Evolutionary conservation across 2,329 filamentous ascomycete species (phyloP), one percentile per base, ranked within the genome.

Genomic region (Pseudogymnoascus sp.): DNA sequence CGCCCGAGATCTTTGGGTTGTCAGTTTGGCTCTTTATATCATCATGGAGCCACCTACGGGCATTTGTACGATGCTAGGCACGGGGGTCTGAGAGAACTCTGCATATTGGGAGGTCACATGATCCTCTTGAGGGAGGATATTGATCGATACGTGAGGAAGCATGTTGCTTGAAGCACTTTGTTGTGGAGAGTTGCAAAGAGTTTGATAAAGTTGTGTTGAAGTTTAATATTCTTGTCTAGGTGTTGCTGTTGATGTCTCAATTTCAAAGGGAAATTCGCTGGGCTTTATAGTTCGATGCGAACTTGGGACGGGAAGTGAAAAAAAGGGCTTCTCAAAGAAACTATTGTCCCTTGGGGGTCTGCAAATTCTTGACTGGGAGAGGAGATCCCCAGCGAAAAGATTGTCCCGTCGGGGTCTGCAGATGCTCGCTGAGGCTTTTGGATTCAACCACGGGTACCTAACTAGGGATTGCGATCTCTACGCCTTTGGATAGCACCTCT

Each of bases 1-100:
- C 79, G 8, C 81, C 81, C 4, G 81, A 77, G 64, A 82, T 76
- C 71, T 76, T 53, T 53, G 14, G 7, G 14, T 16, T 53, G 47
- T 53, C 11, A 53, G 47, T 53, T 31, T 53, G 4, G n/a, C 6
- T 31, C 14, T 18, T 16, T 18, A 10, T 28, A 4, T 11, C 7
- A 31, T 53, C 8, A 53, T 31, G 47, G 47, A 31, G 8, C 7
- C 2, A 53, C 47, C 1, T 53, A 53, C 47, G 8, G 47, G 47
- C 47, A 53, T 53, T 3, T 16, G 47, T 31, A 18, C 4, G 47
- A 53, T 53, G 25, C 47, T 25, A 18, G 47, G 47, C 25, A 53
- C 47, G 11, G 23, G 47, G 3, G 23, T 1, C 47, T 18, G 23
- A 10, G 25, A 53, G n/a, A 31, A 16, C 14, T 31, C 25, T 31